These are phyloP conservation scores for Penicillium nordicum DNA, from an alignment of 2,329 filamentous ascomycete species.

Conservation along the genomic window DNA sequence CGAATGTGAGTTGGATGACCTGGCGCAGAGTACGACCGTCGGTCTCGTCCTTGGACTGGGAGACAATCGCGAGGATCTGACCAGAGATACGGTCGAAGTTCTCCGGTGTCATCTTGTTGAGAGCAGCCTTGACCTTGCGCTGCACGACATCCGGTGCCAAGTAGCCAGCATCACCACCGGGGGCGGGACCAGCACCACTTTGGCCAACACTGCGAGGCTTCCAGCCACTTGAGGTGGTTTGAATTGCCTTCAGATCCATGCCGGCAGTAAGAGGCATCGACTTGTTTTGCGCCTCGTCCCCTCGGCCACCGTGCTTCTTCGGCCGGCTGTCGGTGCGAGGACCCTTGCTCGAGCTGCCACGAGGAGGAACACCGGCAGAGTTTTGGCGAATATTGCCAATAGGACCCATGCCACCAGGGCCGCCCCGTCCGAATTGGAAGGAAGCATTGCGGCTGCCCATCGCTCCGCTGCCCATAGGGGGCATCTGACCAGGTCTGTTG, in stretches of 20 bases:
- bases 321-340: conserved; percentile 45
- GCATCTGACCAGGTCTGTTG: conserved; percentile 57
- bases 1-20: conserved; percentile 97
- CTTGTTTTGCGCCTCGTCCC: conserved; percentile 69
- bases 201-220: conserved; percentile 72
- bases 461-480: conserved; percentile 69
- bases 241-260: conserved; percentile 75
- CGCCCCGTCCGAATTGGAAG: conserved; percentile 51
- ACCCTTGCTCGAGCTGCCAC: conserved; percentile 49
- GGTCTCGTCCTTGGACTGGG: conserved; percentile 90
- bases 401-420: conserved; percentile 58
- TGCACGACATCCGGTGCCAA: conserved; percentile 92
- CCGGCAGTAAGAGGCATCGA: conserved; percentile 88
- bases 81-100: conserved; percentile 96
- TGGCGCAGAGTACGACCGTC: conserved; percentile 94
- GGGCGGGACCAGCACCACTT: conserved; percentile 44
- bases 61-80: conserved; percentile 87
- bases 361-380: conserved; percentile 56
- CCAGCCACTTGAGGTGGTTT: conserved; percentile 74
- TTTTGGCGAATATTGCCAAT: conserved; percentile 2
- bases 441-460: conserved; percentile 40
- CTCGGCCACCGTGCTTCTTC: conserved; percentile 50
- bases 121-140: conserved; percentile 94
- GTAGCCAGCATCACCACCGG: conserved; percentile 51
- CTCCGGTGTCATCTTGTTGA: conserved; percentile 99